Evolutionary conservation across 2,329 filamentous ascomycete species (phyloP), one percentile per base, ranked within the genome.

Genomic region (Apiospora arundinis): DNA sequence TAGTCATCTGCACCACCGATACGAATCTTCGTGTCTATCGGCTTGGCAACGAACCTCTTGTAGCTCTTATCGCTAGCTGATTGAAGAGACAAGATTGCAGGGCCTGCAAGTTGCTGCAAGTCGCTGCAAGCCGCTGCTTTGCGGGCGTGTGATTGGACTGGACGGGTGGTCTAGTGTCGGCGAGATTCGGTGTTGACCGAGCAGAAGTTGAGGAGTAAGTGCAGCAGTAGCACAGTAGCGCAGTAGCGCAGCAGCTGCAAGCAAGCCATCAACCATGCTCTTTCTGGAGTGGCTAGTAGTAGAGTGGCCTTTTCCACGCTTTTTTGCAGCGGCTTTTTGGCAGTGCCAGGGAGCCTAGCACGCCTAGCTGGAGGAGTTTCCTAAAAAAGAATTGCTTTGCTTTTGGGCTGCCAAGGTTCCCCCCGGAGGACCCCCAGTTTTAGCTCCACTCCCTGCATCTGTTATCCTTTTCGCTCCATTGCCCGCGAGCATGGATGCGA

Each of bases 131-230:
- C 18, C 32, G 52, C 52, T 37, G 4, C 28, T 37, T 28, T 37
- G 52, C 52, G 52, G 28, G 25, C 14, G 28, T 60, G 28, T 60
- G 52, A 60, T 60, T 60, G 52, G 52, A 37, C 52, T 37, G 52
- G 28, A 21, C 16, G n/a, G 9, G 56, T 40, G 56, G 56, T 32
- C 56, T 63, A 63, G 56, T 63, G 18, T 63, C 56, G 56, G 56
- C 56, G 56, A 40, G 56, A 63, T 63, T 63, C 56, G 56, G 56
- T 63, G 32, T 40, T 40, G 56, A 63, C 56, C 56, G 56, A 63
- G 56, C 28, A 40, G 18, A 60, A 18, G 52, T 32, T 32, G 32
- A 32, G 32, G 32, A 32, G 32, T 32, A 32, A 32, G 32, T 32
- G 32, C 32, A 32, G 32, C 9, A 52, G 28, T 60, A 42, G 4